phyloP scores from a whole-genome alignment of 78 protist genomes.

The Dictyostelium capitatum region DNA sequence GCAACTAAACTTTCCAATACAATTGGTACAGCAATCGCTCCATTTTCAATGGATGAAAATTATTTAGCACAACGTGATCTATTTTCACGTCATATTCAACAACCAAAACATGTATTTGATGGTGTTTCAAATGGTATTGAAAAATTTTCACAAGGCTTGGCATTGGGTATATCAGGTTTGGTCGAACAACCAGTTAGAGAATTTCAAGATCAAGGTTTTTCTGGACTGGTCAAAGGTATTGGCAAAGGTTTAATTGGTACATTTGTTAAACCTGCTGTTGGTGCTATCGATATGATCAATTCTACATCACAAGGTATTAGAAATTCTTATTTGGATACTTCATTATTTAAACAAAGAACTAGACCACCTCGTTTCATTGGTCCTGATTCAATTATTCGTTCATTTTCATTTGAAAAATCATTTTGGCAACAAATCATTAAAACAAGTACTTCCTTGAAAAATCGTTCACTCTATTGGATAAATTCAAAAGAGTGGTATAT shows the following conservation, averaged over 20 bases:
- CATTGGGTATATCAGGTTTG: constrained; percentile 29
- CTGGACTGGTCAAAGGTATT: constrained; percentile 47
- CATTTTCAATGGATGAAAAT: constrained; percentile 72
- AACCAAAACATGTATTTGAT: constrained; percentile 13
- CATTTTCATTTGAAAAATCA: constrained; percentile 27
- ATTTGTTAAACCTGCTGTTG: constrained; percentile 75
- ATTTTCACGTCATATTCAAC: neutral
- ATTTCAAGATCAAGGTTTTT: constrained; percentile 32
- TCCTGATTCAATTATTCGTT: constrained; percentile 3
- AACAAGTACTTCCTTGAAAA: neutral
- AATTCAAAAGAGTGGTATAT: constrained; percentile 9
- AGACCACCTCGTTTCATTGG: constrained; percentile 72
- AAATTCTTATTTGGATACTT: constrained; percentile 9
- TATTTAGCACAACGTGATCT: constrained; percentile 47
- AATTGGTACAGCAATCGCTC: constrained; percentile 69
- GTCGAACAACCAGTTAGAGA: constrained; percentile 25
- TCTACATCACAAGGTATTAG: constrained; percentile 52
- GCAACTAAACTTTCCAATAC: constrained; percentile 75
- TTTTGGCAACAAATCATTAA: constrained; percentile 37
- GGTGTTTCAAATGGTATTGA: constrained; percentile 6
- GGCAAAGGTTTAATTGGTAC: constrained; percentile 65
- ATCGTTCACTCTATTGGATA: too few species aligned
- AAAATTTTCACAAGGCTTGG: neutral
- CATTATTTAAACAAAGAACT: neutral
- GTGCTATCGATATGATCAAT: constrained; percentile 66